phyloP scores from a whole-genome alignment of 2,329 filamentous ascomycete genomes.

The Samsoniella hepiali region DNA sequence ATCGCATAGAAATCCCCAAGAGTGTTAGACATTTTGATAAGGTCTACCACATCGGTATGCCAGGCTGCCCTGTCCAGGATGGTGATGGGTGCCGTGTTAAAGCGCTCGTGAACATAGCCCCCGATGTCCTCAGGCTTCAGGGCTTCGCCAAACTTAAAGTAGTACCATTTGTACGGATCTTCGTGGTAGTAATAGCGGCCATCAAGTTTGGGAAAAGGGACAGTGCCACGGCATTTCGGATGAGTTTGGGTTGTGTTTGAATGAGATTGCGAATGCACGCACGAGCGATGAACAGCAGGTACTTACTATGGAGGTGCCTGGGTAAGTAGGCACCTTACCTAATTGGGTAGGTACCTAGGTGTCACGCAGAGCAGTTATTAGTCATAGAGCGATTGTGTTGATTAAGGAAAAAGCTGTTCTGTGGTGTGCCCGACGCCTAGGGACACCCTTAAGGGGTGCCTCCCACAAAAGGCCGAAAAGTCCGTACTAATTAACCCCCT shows the following conservation, averaged over 20 bases:
- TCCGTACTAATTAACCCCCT: too few relatives aligned
- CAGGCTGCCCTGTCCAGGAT: not conserved
- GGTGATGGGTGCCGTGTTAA: not conserved
- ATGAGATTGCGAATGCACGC: not conserved
- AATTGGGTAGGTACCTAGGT: too few relatives aligned
- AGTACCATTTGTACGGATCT: not conserved
- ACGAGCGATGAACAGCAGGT: not conserved
- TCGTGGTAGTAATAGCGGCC: not conserved
- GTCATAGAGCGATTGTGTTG: too few relatives aligned
- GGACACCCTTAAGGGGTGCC: too few relatives aligned
- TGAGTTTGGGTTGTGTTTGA: not conserved
- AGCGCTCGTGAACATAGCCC: not conserved
- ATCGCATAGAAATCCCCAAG: too few relatives aligned
- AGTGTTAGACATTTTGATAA: too few relatives aligned
- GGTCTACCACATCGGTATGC: not conserved
- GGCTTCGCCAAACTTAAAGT: not conserved
- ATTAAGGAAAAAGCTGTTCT: too few relatives aligned
- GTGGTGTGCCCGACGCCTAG: too few relatives aligned
- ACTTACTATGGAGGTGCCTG: too few relatives aligned
- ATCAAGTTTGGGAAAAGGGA: not conserved
- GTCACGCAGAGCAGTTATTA: too few relatives aligned
- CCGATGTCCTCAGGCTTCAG: not conserved
- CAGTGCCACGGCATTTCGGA: slow-evolving; percentile 1
- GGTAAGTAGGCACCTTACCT: too few relatives aligned
- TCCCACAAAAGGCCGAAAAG: too few relatives aligned